Percentiles rank a stretch among this genome's conserved stretches.
These are phyloP conservation scores for Annona cherimola DNA, from an alignment of 164 flowering plant species.

Conservation along the genomic window DNA sequence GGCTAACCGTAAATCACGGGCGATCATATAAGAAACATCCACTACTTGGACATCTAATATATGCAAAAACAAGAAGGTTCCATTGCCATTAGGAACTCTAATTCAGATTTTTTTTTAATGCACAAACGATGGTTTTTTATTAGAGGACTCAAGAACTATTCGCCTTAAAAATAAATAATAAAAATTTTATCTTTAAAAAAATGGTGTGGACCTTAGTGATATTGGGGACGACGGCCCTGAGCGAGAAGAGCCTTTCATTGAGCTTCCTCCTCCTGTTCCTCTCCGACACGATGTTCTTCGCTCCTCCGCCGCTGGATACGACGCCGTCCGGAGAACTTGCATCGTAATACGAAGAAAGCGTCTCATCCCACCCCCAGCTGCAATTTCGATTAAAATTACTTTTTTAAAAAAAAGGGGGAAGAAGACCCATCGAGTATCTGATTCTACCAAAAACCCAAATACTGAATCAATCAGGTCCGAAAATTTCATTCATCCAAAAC, in stretches of 20 bases:
- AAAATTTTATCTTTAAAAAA: too few relatives aligned
- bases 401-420: background rate
- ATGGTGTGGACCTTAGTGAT: conserved; percentile 67
- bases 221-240: conserved; percentile 80
- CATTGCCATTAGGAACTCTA: too few relatives aligned
- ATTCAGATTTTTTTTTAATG: too few relatives aligned
- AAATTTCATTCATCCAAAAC: background rate
- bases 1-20: too few relatives aligned
- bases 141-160: too few relatives aligned
- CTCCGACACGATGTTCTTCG: conserved; percentile 83
- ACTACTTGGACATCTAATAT: too few relatives aligned
- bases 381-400: background rate
- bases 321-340: conserved; percentile 84
- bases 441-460: background rate
- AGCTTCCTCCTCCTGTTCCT: conserved; percentile 95
- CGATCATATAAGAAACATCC: too few relatives aligned
- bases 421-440: background rate
- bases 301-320: conserved; percentile 17
- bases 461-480: too few relatives aligned
- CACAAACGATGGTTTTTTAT: too few relatives aligned
- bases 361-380: conserved; percentile 49
- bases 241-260: conserved; percentile 71
- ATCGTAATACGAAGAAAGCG: conserved; percentile 52
- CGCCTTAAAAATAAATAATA: too few relatives aligned
- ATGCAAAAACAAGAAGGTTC: too few relatives aligned